A percentile compares a stretch with the other conserved stretches of the same genome.
phyloP scores from a whole-genome alignment of 257 asterid genomes.

The Rhazya stricta region DNA sequence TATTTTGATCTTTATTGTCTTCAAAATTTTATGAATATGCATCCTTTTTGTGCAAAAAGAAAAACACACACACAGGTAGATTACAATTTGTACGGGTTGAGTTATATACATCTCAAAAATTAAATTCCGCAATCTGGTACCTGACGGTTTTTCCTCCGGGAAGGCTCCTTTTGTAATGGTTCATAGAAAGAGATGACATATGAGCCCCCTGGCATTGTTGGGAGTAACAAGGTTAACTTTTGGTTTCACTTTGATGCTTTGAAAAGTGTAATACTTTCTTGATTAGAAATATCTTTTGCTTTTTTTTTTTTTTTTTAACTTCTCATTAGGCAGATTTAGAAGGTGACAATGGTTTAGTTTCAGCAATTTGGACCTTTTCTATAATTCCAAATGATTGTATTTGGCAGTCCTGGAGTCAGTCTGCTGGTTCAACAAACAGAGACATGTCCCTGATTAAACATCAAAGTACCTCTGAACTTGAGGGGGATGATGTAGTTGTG shows the following conservation, averaged over 20 bases:
- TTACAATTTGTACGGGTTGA: conserved; percentile 92
- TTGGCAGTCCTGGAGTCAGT: conserved; percentile 49
- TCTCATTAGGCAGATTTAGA: conserved; percentile 61
- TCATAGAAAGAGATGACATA: conserved; percentile 28
- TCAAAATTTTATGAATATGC: not conserved
- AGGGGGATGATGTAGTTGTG: conserved; percentile 82
- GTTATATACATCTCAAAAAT: conserved; percentile 79
- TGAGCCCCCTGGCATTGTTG: conserved; percentile 26
- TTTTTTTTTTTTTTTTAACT: conserved; percentile 18
- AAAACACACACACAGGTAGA: conserved; percentile 73
- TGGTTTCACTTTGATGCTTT: conserved; percentile 16
- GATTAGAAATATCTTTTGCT: conserved; percentile 22
- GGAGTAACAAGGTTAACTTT: conserved; percentile 45
- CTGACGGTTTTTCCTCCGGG: conserved; percentile 45
- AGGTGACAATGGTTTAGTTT: conserved; percentile 28
- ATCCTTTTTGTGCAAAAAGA: conserved; percentile 13
- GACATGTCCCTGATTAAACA: conserved; percentile 46
- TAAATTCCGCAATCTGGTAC: conserved; percentile 84
- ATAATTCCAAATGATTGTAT: conserved; percentile 80
- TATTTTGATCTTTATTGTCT: not conserved
- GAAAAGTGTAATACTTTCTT: conserved; percentile 10
- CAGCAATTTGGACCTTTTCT: conserved; percentile 67
- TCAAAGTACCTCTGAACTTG: conserved; percentile 78
- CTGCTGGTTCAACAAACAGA: conserved; percentile 39
- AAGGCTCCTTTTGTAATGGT: conserved; percentile 29